Evolutionary conservation across 1,139 yeast species (phyloP), one percentile per base, ranked within the genome.

Genomic region (Hansenula sp.): DNA sequence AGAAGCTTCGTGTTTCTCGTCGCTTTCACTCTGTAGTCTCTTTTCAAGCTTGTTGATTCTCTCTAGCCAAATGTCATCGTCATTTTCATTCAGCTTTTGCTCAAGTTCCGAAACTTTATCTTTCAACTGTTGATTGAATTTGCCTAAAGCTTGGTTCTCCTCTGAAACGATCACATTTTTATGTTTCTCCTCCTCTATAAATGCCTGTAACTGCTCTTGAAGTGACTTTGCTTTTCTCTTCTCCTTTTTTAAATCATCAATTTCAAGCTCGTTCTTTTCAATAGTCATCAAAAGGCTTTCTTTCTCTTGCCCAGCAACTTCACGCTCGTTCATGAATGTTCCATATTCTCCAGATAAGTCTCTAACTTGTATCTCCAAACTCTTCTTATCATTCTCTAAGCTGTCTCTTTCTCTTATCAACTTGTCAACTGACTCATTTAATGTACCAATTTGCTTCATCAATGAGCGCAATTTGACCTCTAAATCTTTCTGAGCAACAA

Each of bases 351-450:
- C 62, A 21, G 66, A 66, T 16, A 79, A 60, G 1, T 63, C 64
- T 34, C 68, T 59, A n/a, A 78, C 60, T 36, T 72, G 68, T 8
- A 59, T 60, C 50, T 77, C 80, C 29, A 82, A 57, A 5, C 55
- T 54, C 26, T 70, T 72, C 51, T 77, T 77, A 3, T 73, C 70
- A 17, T 59, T 64, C 39, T 75, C 57, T 32, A 82, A 61, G 25
- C 65, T 59, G 55, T 74, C 77, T 55, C 83, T 65, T 56, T 80
- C 77, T 20, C 51, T 51, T 14, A 71, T 59, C 27, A 79, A 55
- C 43, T 77, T 80, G 31, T 66, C 74, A 42, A 77, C 71, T 9
- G 79, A 64, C 17, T 72, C 73, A 47, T 76, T 76, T 54, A 79
- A 61, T 1, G 75, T 71, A 12, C 60, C 58, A 2, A 77, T 69